These are phyloP conservation scores for Pseudonectria buxi DNA, from an alignment of 2,329 filamentous ascomycete genomes.

Conservation along the genomic window DNA sequence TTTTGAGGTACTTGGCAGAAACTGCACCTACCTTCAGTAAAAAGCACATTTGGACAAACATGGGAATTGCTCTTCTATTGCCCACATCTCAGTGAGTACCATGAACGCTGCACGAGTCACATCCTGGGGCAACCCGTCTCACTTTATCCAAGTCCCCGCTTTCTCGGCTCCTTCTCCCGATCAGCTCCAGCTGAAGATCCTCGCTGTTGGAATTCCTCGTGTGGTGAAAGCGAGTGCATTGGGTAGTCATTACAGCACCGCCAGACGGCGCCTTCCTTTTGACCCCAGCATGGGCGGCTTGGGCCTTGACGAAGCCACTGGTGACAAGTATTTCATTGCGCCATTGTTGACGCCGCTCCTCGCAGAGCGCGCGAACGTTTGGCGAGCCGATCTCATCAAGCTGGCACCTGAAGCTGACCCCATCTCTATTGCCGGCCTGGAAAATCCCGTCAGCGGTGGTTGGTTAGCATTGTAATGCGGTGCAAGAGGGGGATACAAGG, in stretches of 20 bases:
- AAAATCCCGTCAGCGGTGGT: constrained; percentile 6
- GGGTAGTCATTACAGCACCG: constrained; percentile 2
- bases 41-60: too few relatives aligned
- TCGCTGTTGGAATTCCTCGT: constrained; percentile 2
- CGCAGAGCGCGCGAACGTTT: constrained; percentile 5
- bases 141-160: constrained; percentile 1
- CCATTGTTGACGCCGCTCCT: constrained; percentile 2
- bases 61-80: too few relatives aligned
- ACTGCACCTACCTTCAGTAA: too few relatives aligned
- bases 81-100: too few relatives aligned
- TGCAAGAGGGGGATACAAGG: constrained; percentile 1
- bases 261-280: constrained; percentile 2
- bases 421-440: constrained; percentile 4
- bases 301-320: constrained; percentile 5
- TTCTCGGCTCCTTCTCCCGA: not conserved
- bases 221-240: constrained; percentile 2
- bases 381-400: constrained; percentile 3
- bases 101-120: constrained; percentile 4
- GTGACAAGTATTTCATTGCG: constrained; percentile 6
- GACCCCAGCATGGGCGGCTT: constrained; percentile 8
- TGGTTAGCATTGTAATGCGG: constrained; percentile 7
- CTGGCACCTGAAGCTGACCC: constrained; percentile 3
- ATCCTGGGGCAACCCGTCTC: constrained; percentile 1
- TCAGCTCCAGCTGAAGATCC: constrained; percentile 3
- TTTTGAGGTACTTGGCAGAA: too few relatives aligned